Evolutionary conservation across 257 asterid species (phyloP).

Genomic region (Thymus quinquecostatus): DNA sequence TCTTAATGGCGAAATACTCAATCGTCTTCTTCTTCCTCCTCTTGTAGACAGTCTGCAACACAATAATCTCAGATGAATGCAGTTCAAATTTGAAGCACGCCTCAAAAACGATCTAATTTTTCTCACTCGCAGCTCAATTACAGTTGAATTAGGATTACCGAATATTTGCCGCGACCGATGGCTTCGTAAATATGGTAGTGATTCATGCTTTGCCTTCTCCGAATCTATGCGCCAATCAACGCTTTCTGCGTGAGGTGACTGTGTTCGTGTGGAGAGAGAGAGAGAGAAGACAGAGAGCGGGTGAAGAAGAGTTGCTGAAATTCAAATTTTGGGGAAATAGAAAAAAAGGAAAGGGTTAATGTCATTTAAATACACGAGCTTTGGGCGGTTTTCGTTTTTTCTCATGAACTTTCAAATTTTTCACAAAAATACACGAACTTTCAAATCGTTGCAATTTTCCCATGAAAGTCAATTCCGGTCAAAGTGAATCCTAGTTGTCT

Average conservation of each 20-base stretch:
- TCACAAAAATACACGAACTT: too few species aligned
- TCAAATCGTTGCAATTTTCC: too few species aligned
- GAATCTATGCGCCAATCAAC: constrained; percentile 31
- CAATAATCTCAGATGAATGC: constrained; percentile 9
- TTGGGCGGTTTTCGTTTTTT: too few species aligned
- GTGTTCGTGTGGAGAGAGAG: not conserved
- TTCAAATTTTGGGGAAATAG: constrained; percentile 46
- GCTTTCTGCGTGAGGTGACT: constrained; percentile 23
- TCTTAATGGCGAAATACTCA: constrained; percentile 90
- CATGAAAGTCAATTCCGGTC: too few species aligned
- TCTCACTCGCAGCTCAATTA: constrained; percentile 20
- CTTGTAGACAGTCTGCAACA: constrained; percentile 87
- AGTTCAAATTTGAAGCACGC: constrained; percentile 5
- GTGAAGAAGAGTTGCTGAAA: constrained; percentile 39
- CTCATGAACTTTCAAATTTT: too few species aligned
- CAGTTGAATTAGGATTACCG: constrained; percentile 45
- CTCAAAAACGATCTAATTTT: not conserved
- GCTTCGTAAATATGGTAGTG: constrained; percentile 97
- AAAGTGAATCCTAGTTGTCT: too few species aligned
- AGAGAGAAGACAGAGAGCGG: constrained; percentile 24
- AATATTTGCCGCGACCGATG: constrained; percentile 88
- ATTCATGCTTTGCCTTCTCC: constrained; percentile 66
- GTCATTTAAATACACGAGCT: too few species aligned
- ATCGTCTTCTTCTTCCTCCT: constrained; percentile 97
- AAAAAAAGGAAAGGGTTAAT: not conserved